Base-by-base conservation (phyloP, 2,329 filamentous ascomycete species). In the Colletotrichum sp. region DNA sequence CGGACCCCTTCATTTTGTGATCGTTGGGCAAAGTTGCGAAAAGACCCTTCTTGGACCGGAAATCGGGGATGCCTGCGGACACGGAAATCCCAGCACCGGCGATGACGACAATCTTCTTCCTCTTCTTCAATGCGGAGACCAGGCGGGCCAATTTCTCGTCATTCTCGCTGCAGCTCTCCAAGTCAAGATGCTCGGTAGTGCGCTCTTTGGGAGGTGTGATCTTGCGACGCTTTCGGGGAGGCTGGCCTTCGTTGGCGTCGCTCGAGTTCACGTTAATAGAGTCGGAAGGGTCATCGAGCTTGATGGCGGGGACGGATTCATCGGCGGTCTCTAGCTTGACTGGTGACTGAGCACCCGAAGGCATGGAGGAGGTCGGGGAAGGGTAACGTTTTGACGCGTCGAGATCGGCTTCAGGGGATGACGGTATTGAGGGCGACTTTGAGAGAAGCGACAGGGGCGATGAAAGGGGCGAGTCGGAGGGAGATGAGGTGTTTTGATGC, bases 41-140 rank as follows among this genome's bases (percentile, higher is more conserved):
- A 5, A 99, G 91, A 67, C 97, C 97, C 75, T 93, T 94, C 13
- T 95, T 93, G 7, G 97, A 99, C 79, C 97, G 95, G 82, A 99
- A 99, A 84, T 99, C 97, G 80, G 97, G 97, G 81, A 99, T 98
- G 78, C 97, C 97, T 80, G 97, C 96, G 70, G 96, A 96, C 68
- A 98, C 97, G 52, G 97, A 99, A 81, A 99, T 99, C 77, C 97
- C 97, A 78, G 97, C 97, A 75, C 97, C 97, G 63, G 96, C 97
- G 83, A 99, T 95, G 68, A 99, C 95, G 39, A 99, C 95, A 83
- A 99, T 98, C 88, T 98, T 98, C 87, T 96, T 95, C 88, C 97
- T 97, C 82, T 95, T 96, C 81, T 94, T 93, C 72, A 99, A 85
- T 28, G 93, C 93, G 59, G 93, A 91, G 60, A 96, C 87, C 34